Conservation (phyloP, 2,329 filamentous ascomycete genomes). For the Fusarium anthophilum region DNA sequence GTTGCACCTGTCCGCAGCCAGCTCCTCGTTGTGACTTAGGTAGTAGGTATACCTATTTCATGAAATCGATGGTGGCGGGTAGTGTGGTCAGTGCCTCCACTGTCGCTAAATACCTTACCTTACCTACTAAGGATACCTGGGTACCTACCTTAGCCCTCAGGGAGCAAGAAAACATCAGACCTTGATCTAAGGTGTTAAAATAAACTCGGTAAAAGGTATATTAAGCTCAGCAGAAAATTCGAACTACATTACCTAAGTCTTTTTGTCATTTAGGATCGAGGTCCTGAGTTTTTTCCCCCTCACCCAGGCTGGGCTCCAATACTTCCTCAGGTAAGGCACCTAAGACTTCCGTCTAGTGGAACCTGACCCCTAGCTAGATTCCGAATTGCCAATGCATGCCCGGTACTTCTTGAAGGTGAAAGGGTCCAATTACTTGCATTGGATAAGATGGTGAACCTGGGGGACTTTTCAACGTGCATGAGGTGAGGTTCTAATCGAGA, state of each 20-base stretch:
- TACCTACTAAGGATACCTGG: neutral
- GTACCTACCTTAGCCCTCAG: neutral
- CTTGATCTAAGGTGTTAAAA: neutral
- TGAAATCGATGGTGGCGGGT: neutral
- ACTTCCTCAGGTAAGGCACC: slow-evolving; percentile 32
- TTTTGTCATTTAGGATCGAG: neutral
- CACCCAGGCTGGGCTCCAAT: neutral
- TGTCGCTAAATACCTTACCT: neutral
- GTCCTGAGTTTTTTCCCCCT: neutral
- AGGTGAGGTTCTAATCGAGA: neutral
- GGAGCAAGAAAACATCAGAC: neutral
- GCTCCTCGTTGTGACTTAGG: neutral
- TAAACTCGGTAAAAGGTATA: neutral
- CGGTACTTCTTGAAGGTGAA: neutral
- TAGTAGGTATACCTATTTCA: neutral
- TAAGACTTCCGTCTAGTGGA: slow-evolving; percentile 20
- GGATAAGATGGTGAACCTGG: neutral
- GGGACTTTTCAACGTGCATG: slow-evolving; percentile 16
- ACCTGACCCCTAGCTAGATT: slow-evolving; percentile 22
- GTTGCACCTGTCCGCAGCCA: slow-evolving; percentile 2
- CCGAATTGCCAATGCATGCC: slow-evolving; percentile 6
- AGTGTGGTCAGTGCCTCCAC: slow-evolving; percentile 14
- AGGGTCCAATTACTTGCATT: slow-evolving; percentile 24
- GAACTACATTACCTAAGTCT: no score
- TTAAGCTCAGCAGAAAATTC: neutral